Conservation (phyloP, 495 filamentous ascomycete genomes). For the Penicillium diatomitis region DNA sequence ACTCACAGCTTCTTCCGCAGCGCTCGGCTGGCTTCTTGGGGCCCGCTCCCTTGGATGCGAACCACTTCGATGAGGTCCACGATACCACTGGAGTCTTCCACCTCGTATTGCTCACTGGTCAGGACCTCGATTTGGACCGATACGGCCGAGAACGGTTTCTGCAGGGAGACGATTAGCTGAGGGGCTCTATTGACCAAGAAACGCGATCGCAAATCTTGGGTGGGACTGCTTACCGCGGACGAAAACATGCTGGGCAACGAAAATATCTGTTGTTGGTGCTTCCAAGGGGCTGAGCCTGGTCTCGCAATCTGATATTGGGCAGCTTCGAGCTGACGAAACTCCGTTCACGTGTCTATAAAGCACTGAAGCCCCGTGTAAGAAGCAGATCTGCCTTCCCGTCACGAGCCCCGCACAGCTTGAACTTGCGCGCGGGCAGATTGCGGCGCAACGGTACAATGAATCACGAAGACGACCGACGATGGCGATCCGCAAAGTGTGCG, state of each 20-base stretch:
- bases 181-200: too few relatives aligned
- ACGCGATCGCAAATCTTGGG: not conserved
- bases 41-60: slow-evolving; percentile 78
- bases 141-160: slow-evolving; percentile 90
- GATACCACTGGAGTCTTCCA: slow-evolving; percentile 85
- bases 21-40: slow-evolving; percentile 82
- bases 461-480: too few relatives aligned
- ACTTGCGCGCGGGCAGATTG: not conserved
- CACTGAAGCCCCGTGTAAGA: not conserved
- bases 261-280: too few relatives aligned
- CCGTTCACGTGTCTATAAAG: not conserved
- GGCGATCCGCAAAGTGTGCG: too few relatives aligned
- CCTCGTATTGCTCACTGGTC: slow-evolving; percentile 80
- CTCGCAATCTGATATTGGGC: too few relatives aligned
- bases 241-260: slow-evolving; percentile 27
- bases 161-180: not conserved
- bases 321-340: not conserved
- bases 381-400: not conserved
- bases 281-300: too few relatives aligned
- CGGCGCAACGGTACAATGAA: not conserved
- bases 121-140: slow-evolving; percentile 90
- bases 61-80: slow-evolving; percentile 91
- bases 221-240: slow-evolving; percentile 24
- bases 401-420: slow-evolving; percentile 14
- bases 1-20: slow-evolving; percentile 90